These are phyloP conservation scores for Prunella vulgaris DNA, from an alignment of 257 asterid species.

Conservation along the genomic window DNA sequence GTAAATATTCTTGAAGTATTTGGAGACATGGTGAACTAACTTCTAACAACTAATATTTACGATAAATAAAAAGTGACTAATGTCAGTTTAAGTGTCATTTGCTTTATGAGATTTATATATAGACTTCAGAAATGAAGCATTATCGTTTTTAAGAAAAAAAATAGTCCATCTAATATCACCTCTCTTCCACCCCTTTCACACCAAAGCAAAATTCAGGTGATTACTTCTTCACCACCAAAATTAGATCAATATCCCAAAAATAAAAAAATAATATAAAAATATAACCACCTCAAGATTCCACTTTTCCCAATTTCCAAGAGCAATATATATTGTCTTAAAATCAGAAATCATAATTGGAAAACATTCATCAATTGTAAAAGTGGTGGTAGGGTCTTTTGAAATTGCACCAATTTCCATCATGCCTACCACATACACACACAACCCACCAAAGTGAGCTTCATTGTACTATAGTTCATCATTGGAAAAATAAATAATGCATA, in stretches of 20 bases:
- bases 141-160: no score
- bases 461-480: not conserved
- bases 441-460: not conserved
- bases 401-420: not conserved
- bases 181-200: no score
- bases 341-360: not conserved
- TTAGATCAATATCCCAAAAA: not conserved
- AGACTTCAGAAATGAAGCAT: no score
- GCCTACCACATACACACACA: constrained; percentile 5
- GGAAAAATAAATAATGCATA: not conserved
- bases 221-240: not conserved
- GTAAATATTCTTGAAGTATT: no score
- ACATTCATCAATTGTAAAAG: not conserved
- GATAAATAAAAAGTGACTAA: no score
- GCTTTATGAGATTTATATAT: no score
- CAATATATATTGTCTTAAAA: not conserved
- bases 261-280: not conserved
- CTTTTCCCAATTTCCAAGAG: constrained; percentile 5
- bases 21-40: no score
- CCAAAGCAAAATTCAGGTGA: no score
- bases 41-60: no score
- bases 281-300: not conserved
- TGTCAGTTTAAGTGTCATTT: no score
- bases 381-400: constrained; percentile 7
- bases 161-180: no score